A percentile compares a stretch with the other conserved stretches of the same genome.
Conservation (phyloP, 176 grass and related monocot genomes). For the Tillandsia fasciculata region DNA sequence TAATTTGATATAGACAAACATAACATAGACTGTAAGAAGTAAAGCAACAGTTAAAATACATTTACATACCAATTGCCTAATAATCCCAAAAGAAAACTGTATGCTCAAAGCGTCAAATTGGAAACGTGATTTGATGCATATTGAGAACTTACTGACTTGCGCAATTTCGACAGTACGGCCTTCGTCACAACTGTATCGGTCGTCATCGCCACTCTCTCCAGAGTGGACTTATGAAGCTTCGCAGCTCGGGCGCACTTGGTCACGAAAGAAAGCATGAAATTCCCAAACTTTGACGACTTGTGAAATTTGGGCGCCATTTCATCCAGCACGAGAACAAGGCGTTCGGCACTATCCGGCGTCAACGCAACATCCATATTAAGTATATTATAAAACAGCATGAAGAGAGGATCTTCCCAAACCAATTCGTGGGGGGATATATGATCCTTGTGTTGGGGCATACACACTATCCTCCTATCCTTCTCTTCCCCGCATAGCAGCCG, state of each 20-base stretch:
- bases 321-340: conserved; percentile 47
- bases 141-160: conserved; percentile 18
- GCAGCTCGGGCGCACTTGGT: conserved; percentile 37
- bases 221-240: conserved; percentile 35
- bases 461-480: conserved; percentile 24
- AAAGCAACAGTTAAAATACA: too few relatives aligned
- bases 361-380: conserved; percentile 58
- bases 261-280: conserved; percentile 57
- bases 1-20: too few relatives aligned
- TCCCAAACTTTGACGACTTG: conserved; percentile 66
- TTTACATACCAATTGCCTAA: background rate
- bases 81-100: conserved; percentile 9
- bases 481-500: conserved; percentile 44
- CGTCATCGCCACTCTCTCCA: conserved; percentile 48
- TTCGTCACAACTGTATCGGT: conserved; percentile 68
- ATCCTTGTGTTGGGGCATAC: conserved; percentile 49
- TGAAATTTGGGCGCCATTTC: conserved; percentile 38
- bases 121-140: conserved; percentile 4
- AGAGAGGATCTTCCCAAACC: conserved; percentile 68
- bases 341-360: conserved; percentile 34
- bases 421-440: conserved; percentile 22
- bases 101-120: background rate
- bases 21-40: too few relatives aligned
- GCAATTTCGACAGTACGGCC: conserved; percentile 64
- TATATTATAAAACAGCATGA: conserved; percentile 58